These are phyloP conservation scores for Ephemerocybe angulata DNA, from an alignment of 768 basidiomycete genomes.

Conservation along the genomic window DNA sequence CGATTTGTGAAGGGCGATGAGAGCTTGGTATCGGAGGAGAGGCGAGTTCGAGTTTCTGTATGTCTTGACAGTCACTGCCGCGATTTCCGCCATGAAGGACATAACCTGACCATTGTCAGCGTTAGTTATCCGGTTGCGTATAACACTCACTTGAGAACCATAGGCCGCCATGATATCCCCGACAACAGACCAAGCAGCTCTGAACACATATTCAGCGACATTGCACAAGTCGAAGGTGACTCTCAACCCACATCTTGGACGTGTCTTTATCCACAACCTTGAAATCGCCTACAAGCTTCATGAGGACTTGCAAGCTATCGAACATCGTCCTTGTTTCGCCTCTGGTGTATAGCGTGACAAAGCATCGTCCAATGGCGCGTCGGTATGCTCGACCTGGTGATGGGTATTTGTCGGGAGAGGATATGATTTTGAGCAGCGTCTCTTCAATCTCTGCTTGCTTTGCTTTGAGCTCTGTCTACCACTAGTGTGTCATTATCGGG, in stretches of 20 bases:
- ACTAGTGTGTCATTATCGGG: neutral
- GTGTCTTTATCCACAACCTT: constrained; percentile 63
- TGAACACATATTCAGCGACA: constrained; percentile 24
- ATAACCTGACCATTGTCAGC: constrained; percentile 59
- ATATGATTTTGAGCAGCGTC: constrained; percentile 62
- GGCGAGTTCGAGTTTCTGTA: constrained; percentile 78
- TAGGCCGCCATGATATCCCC: constrained; percentile 85
- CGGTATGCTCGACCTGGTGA: constrained; percentile 84
- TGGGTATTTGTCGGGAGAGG: constrained; percentile 65
- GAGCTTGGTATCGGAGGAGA: constrained; percentile 77
- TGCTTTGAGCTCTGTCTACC: constrained; percentile 64
- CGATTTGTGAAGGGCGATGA: constrained; percentile 74
- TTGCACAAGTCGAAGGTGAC: neutral
- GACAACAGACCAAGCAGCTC: constrained; percentile 81
- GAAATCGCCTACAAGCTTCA: constrained; percentile 70
- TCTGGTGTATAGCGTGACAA: constrained; percentile 67
- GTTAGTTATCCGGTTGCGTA: neutral
- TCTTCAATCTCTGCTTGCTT: constrained; percentile 61
- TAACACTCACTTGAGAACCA: constrained; percentile 69
- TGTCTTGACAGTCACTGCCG: constrained; percentile 59
- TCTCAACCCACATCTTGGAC: constrained; percentile 57
- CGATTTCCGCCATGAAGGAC: constrained; percentile 91
- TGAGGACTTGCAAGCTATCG: constrained; percentile 75
- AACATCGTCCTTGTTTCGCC: constrained; percentile 85
- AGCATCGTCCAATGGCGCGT: constrained; percentile 72